Percentiles rank a stretch among this genome's conserved stretches.
phyloP scores from a whole-genome alignment of 768 basidiomycete species.

The Kwoniella dendrophila region DNA sequence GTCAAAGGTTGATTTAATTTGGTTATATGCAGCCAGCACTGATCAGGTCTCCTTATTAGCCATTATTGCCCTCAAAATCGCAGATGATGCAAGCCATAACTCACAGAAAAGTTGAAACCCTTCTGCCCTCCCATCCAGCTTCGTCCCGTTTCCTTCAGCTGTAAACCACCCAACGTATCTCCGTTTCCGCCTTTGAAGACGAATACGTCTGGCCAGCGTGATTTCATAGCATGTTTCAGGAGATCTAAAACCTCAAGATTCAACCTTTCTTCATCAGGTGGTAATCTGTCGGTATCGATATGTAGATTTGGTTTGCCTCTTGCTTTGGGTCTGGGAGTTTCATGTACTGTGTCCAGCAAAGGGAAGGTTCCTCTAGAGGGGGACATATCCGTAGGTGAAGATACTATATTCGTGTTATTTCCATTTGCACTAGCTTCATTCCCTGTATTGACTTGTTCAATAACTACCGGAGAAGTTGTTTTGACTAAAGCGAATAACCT shows the following conservation, averaged over 20 bases:
- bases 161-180: constrained; percentile 37
- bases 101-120: constrained; percentile 53
- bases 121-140: constrained; percentile 43
- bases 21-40: constrained; percentile 53
- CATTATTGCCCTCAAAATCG: too few relatives aligned
- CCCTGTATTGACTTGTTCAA: not conserved
- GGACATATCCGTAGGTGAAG: not conserved
- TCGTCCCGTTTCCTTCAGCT: constrained; percentile 39
- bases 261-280: constrained; percentile 28
- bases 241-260: constrained; percentile 50
- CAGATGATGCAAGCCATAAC: constrained; percentile 17
- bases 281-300: constrained; percentile 6
- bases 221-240: constrained; percentile 47
- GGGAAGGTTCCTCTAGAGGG: not conserved
- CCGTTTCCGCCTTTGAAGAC: constrained; percentile 33
- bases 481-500: constrained; percentile 43
- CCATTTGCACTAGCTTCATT: not conserved
- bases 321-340: not conserved
- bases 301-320: constrained; percentile 6
- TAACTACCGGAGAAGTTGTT: constrained; percentile 4
- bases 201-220: constrained; percentile 48
- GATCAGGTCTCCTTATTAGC: too few relatives aligned
- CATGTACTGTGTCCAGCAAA: not conserved
- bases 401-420: not conserved
- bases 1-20: constrained; percentile 51